phyloP scores from a whole-genome alignment of 1,284 basidiomycete species.

The Ganoderma lucidum region DNA sequence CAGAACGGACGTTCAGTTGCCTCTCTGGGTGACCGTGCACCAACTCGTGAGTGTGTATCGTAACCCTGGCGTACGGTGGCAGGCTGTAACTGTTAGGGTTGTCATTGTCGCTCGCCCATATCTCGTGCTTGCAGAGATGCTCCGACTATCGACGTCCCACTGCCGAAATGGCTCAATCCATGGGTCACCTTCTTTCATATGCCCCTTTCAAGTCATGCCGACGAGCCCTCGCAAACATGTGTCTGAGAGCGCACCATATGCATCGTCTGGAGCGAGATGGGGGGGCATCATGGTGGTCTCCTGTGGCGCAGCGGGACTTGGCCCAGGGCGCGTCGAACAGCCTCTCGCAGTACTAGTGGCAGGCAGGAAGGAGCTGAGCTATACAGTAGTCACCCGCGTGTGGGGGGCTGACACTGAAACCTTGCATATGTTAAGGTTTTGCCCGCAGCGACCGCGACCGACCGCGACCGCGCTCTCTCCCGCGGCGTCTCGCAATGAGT shows the following conservation, averaged over 20 bases:
- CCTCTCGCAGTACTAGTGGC: constrained; percentile 1
- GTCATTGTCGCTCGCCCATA: background rate
- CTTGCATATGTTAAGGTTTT: constrained; percentile 12
- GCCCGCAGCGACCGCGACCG: constrained; percentile 11
- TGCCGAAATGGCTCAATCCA: background rate
- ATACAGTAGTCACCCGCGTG: background rate
- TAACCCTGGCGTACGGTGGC: background rate
- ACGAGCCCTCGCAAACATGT: background rate
- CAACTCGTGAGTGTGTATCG: background rate
- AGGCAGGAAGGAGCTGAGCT: background rate
- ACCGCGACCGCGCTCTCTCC: too few species aligned
- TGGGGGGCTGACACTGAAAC: constrained; percentile 5
- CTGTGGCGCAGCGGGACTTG: constrained; percentile 6
- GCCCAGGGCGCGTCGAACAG: constrained; percentile 2
- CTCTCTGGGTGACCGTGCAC: background rate
- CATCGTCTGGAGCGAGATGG: background rate
- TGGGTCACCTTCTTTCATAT: constrained; percentile 20
- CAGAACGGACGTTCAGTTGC: constrained; percentile 2
- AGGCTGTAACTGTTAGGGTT: constrained; percentile 6
- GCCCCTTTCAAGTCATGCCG: constrained; percentile 10
- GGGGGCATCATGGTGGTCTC: background rate
- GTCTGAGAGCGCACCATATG: background rate
- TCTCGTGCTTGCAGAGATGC: constrained; percentile 4
- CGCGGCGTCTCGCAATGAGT: background rate
- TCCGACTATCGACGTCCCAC: background rate